phyloP scores from a whole-genome alignment of 208 protist genomes.

The Trypanosoma melophagium region DNA sequence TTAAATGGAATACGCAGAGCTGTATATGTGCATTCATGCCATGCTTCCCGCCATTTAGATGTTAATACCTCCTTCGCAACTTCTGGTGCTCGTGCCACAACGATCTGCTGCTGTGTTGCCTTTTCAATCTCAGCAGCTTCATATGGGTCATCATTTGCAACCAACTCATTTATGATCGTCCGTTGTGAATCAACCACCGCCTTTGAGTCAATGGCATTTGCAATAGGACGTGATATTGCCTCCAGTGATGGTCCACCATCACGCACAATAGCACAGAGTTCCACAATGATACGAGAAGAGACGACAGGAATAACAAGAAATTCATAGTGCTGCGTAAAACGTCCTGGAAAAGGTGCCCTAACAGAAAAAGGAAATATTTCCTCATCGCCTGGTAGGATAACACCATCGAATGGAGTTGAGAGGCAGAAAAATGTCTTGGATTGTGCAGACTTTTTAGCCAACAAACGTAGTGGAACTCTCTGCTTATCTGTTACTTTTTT shows the following conservation, averaged over 20 bases:
- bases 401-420: constrained; percentile 66
- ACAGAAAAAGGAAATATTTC: constrained; percentile 68
- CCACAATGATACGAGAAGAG: constrained; percentile 57
- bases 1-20: constrained; percentile 53
- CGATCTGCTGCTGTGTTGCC: constrained; percentile 21
- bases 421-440: constrained; percentile 55
- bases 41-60: constrained; percentile 18
- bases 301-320: constrained; percentile 76
- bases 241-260: constrained; percentile 17
- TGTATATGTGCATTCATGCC: constrained; percentile 25
- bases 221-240: constrained; percentile 23
- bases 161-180: constrained; percentile 41
- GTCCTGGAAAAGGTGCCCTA: constrained; percentile 45
- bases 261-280: constrained; percentile 54
- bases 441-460: constrained; percentile 39
- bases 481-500: neutral
- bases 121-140: constrained; percentile 41
- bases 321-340: constrained; percentile 65
- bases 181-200: constrained; percentile 41
- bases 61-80: constrained; percentile 11
- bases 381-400: constrained; percentile 64
- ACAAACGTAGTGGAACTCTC: constrained; percentile 32
- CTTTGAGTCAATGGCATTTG: constrained; percentile 41
- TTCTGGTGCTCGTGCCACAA: neutral
- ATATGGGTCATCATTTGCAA: constrained; percentile 31